These are phyloP conservation scores for Mycena sp. DNA, from an alignment of 1,284 basidiomycete species.

Conservation along the genomic window DNA sequence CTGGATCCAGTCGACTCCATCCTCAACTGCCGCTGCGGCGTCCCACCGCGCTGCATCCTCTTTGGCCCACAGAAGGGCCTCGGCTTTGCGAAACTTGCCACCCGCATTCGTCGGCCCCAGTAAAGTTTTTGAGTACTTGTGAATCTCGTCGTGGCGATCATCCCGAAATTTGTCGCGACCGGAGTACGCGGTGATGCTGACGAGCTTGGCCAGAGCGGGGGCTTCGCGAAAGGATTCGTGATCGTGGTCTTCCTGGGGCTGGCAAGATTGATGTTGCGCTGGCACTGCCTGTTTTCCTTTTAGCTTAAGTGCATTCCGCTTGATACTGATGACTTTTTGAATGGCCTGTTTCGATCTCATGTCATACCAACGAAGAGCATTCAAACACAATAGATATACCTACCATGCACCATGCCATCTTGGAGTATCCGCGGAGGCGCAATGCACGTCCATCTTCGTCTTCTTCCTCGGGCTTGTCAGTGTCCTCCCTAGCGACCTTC, in stretches of 20 bases:
- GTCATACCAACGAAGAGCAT: background rate
- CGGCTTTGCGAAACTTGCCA: too few relatives aligned
- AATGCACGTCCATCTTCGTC: background rate
- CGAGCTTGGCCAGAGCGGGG: background rate
- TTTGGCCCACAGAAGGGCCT: background rate
- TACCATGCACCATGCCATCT: background rate
- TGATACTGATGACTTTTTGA: background rate
- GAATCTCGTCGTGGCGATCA: background rate
- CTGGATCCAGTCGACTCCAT: slow-evolving; percentile 5
- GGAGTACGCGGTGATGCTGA: background rate
- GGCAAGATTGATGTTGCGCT: background rate
- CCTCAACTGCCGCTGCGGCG: background rate
- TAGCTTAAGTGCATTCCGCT: background rate
- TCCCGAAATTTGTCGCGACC: background rate
- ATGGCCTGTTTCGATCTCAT: background rate
- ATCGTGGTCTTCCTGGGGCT: background rate
- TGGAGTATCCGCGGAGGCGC: background rate
- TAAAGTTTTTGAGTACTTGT: background rate
- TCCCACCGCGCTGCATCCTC: background rate
- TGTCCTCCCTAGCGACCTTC: background rate
- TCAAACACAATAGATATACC: background rate
- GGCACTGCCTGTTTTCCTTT: background rate
- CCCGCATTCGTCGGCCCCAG: background rate
- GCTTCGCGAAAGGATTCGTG: background rate
- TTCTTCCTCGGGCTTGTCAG: background rate